Base-by-base conservation (phyloP, 768 basidiomycete species). In the Suillus subluteus region DNA sequence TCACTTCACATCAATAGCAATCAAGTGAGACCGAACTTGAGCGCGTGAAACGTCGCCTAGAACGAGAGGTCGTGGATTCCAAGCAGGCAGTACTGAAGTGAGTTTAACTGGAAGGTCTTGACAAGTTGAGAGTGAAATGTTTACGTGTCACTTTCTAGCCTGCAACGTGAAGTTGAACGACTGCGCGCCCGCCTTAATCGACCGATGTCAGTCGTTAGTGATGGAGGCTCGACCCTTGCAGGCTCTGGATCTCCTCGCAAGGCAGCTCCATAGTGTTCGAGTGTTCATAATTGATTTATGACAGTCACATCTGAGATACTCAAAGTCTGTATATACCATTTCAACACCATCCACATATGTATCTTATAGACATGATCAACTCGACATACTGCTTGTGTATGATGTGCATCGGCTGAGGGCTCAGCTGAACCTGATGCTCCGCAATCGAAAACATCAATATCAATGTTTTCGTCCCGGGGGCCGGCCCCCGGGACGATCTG, bases 1-100 rank as follows among this genome's bases (percentile, higher is more conserved):
- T 18, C 69, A 72, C 43, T 67, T 59, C 30, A 58, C 64, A 62
- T 68, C 21, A 67, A 55, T 66, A 92, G 91, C 90, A 91, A 88
- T 89, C 87, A 23, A 82, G 83, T 52, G 91, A 89, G 77, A 87
- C 80, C 68, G 81, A 84, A n/a, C 80, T 93, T 4, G 87, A 89
- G 70, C 82, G 90, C 13, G 86, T 84, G 30, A 92, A 92, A 76
- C 87, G 92, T 40, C 84, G 91, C 52, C 90, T 89, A 44, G 92
- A 93, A 71, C 84, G 91, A 46, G 92, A 94, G 70, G 90, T 89
- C 38, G 86, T 79, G 6, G 92, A 94, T 69, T 87, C 86, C 71
- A 91, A 87, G 75, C 90, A 92, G 75, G 86, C 86, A 67, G 83
- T 87, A 50, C 80, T 92, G 18, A 86, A 83, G 91, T 92, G 71